Percentiles rank a stretch among this genome's conserved stretches.
phyloP scores from a whole-genome alignment of 2,329 filamentous ascomycete species.

The Coniochaeta sp. region DNA sequence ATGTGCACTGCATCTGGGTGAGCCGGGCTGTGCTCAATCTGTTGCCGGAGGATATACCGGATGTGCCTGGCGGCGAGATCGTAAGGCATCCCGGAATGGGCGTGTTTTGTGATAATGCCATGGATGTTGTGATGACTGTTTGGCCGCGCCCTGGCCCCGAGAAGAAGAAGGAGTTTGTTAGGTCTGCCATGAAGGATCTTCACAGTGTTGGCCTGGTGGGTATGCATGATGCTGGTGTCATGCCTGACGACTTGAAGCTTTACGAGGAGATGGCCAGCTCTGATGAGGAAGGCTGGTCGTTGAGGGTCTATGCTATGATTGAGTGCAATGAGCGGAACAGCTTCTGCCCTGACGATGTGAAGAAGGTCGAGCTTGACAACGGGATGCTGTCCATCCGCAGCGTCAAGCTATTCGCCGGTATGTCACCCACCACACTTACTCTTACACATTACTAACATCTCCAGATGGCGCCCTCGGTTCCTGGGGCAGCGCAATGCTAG shows the following conservation, averaged over 20 bases:
- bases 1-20: constrained; percentile 65
- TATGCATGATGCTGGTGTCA: constrained; percentile 62
- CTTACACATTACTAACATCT: background rate
- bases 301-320: constrained; percentile 62
- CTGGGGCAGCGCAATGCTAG: constrained; percentile 67
- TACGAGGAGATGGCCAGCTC: constrained; percentile 38
- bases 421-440: constrained; percentile 9
- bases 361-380: constrained; percentile 34
- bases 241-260: constrained; percentile 45
- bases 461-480: constrained; percentile 62
- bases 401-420: constrained; percentile 64
- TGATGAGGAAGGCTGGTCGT: constrained; percentile 42
- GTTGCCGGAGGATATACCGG: constrained; percentile 43
- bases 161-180: constrained; percentile 48
- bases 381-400: constrained; percentile 51
- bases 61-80: constrained; percentile 58
- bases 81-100: constrained; percentile 54
- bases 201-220: constrained; percentile 61
- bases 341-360: constrained; percentile 48
- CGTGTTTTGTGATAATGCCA: constrained; percentile 69
- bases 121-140: constrained; percentile 50
- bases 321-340: constrained; percentile 59
- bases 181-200: constrained; percentile 53
- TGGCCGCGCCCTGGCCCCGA: constrained; percentile 49
- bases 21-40: constrained; percentile 56